Base-by-base conservation (phyloP, 2,329 filamentous ascomycete genomes). In the Zymoseptoria brevis region DNA sequence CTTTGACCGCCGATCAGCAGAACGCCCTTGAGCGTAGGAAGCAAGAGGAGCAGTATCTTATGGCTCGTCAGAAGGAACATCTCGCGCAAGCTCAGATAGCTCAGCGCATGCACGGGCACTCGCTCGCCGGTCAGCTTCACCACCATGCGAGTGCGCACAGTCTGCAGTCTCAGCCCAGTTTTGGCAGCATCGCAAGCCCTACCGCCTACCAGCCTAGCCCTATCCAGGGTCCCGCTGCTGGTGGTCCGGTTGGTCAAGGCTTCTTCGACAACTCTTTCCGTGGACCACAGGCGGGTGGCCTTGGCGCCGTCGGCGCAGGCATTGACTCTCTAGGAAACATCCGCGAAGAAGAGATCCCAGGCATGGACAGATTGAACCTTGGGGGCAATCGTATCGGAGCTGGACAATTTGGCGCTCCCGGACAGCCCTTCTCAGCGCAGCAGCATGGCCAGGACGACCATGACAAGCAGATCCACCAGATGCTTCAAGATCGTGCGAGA, bases 61-160 rank as follows among this genome's bases (percentile, higher is more conserved):
- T 97, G 85, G 94, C 95, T 52, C 87, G 94, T 50, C 94, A 99
- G 74, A 90, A 96, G 66, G 94, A 99, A 72, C 90, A 90, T 66
- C 83, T 96, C 57, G 88, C 91, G 63, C 89, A 91, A 64, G 91
- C 96, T 70, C 91, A 96, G 69, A 81, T 91, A 60, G 81, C 86
- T 55, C 87, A 85, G 73, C 85, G 86, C 64, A 82, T 92, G 71
- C 79, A 48, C 24, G 63, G 74, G 75, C 78, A 79, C 62, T 58
- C 60, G 4, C 77, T 83, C n/a, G 61, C 57, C 21, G 80, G 81
- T 55, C 80, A 83, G 60, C 81, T 97, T 8, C 91, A 97, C 68
- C 94, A 97, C 71, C 92, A 97, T 71, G 92, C 90, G 0, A 97
- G 93, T 71, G 90, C 90, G 8, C 93, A 97, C 67, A 97, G 93